These are phyloP conservation scores for Odontarrhena argentea DNA, from an alignment of 345 rosid genomes.

Conservation along the genomic window DNA sequence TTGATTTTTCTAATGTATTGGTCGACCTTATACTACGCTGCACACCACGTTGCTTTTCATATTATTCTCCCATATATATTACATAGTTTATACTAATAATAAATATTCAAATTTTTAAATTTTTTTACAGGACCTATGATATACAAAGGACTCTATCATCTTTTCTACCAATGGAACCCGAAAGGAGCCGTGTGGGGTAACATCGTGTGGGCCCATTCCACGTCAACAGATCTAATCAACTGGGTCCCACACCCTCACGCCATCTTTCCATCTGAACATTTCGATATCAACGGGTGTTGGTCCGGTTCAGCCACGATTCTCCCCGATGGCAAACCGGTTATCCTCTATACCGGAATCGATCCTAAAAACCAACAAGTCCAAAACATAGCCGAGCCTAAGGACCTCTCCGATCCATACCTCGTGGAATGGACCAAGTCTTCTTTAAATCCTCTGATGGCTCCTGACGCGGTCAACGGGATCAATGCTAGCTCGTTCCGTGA, in stretches of 20 bases:
- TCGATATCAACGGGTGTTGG: slow-evolving; percentile 70
- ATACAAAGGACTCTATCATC: slow-evolving; percentile 72
- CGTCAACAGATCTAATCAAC: slow-evolving; percentile 67
- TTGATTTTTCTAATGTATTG: slow-evolving; percentile 25
- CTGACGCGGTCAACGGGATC: slow-evolving; percentile 43
- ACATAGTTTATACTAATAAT: not conserved
- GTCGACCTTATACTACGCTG: slow-evolving; percentile 33
- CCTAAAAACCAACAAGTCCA: slow-evolving; percentile 51
- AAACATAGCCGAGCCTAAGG: slow-evolving; percentile 64
- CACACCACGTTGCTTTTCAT: slow-evolving; percentile 23
- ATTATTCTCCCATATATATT: not conserved
- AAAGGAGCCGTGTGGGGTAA: slow-evolving; percentile 71
- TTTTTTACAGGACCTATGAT: slow-evolving; percentile 58
- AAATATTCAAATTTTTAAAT: not conserved
- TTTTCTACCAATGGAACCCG: slow-evolving; percentile 78
- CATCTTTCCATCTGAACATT: slow-evolving; percentile 55
- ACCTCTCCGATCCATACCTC: slow-evolving; percentile 65
- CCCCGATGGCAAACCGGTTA: slow-evolving; percentile 49
- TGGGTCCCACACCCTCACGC: slow-evolving; percentile 66
- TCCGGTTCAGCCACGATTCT: slow-evolving; percentile 77
- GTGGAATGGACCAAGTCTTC: slow-evolving; percentile 61
- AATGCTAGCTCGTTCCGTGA: slow-evolving; percentile 72
- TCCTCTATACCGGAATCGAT: slow-evolving; percentile 68
- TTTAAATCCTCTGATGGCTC: slow-evolving; percentile 60
- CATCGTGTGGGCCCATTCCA: slow-evolving; percentile 86